Evolutionary conservation across 371 early-diverging fungal genomes (phyloP).

Genomic region (Sporodiniella umbellata): DNA sequence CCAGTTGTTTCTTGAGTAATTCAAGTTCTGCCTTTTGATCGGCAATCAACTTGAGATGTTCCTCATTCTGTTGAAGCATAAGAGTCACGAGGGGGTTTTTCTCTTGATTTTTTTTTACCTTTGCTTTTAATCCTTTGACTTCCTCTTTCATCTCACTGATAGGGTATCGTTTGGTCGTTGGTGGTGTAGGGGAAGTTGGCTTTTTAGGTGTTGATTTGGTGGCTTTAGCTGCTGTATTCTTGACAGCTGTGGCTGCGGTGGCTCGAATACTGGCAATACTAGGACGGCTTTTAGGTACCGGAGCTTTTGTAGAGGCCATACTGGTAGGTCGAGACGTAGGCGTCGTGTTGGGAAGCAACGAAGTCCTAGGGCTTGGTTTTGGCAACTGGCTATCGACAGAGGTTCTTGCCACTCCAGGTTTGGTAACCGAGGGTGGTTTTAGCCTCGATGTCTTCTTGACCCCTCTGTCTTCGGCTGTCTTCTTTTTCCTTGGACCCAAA

Average conservation of each 20-base stretch:
- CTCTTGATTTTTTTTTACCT: slow-evolving; percentile 22
- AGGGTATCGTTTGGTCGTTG: slow-evolving; percentile 11
- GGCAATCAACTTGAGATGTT: slow-evolving; percentile 40
- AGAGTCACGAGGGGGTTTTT: neutral
- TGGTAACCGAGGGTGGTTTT: slow-evolving; percentile 5
- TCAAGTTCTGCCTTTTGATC: slow-evolving; percentile 38
- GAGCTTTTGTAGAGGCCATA: slow-evolving; percentile 8
- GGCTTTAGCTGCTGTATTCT: neutral
- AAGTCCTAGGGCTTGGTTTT: slow-evolving; percentile 13
- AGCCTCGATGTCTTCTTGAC: slow-evolving; percentile 15
- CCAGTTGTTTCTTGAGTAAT: slow-evolving; percentile 24
- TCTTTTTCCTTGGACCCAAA: slow-evolving; percentile 25
- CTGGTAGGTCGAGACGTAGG: slow-evolving; percentile 12
- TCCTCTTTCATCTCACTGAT: slow-evolving; percentile 30
- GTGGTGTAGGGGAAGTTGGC: neutral
- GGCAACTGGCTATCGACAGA: slow-evolving; percentile 11
- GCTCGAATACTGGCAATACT: neutral
- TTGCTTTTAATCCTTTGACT: slow-evolving; percentile 23
- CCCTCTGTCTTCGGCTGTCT: slow-evolving; percentile 7
- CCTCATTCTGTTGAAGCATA: slow-evolving; percentile 29
- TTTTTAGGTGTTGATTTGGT: neutral
- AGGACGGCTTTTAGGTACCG: neutral
- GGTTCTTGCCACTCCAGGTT: slow-evolving; percentile 2
- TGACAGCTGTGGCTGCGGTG: neutral
- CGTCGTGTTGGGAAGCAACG: slow-evolving; percentile 10